Evolutionary conservation across 1,139 yeast genomes (phyloP).

Genomic region (Debaryomycetaceae sp.): DNA sequence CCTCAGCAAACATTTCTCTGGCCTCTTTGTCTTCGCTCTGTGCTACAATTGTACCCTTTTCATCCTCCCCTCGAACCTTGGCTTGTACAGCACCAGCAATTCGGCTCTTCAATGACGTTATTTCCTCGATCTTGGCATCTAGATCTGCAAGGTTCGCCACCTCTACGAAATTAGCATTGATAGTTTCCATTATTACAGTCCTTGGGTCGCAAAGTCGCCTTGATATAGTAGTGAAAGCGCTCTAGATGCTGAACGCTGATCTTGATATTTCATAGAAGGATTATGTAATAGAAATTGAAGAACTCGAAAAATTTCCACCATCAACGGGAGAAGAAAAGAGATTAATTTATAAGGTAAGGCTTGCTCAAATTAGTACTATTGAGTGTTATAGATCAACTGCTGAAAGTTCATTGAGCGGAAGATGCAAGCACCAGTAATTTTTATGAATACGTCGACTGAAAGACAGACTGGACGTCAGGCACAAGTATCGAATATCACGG

Average conservation of each 20-base stretch:
- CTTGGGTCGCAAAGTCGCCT: too few species aligned
- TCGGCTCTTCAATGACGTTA: conserved; percentile 13
- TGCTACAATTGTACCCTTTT: not conserved
- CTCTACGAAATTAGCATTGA: conserved; percentile 26
- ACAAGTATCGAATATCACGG: conserved; percentile 93
- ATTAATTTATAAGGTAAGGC: not conserved
- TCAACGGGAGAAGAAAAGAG: not conserved
- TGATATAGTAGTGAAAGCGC: not conserved
- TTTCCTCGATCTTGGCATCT: conserved; percentile 16
- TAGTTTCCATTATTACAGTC: conserved; percentile 16
- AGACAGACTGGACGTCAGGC: conserved; percentile 98
- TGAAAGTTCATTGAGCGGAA: not conserved
- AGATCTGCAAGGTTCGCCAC: conserved; percentile 24
- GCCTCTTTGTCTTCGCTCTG: not conserved
- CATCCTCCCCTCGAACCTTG: not conserved
- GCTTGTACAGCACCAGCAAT: conserved; percentile 9
- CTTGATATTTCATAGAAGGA: not conserved
- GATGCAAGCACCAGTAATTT: conserved; percentile 53
- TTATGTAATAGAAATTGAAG: not conserved
- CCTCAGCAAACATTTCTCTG: not conserved
- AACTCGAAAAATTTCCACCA: not conserved
- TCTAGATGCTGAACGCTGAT: not conserved
- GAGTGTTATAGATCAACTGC: not conserved
- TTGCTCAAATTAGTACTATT: not conserved
- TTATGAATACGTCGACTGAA: conserved; percentile 75